Evolutionary conservation across 2,329 filamentous ascomycete species (phyloP).

Genomic region (Ceratocystis variospora): DNA sequence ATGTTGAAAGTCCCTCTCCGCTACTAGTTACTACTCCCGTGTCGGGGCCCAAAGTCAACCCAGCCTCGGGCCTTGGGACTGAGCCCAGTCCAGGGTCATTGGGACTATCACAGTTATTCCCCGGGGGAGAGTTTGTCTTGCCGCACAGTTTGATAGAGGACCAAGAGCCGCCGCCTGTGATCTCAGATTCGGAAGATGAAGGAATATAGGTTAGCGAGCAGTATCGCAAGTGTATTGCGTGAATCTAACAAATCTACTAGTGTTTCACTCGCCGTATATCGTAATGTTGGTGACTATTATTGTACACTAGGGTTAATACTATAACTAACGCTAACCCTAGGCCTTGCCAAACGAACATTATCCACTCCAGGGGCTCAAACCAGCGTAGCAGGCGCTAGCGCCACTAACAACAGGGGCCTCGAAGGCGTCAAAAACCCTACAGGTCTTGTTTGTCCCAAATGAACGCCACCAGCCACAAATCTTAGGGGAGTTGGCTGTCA

Average conservation of each 20-base stretch:
- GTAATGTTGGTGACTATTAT: neutral
- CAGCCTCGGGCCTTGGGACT: slow-evolving; percentile 1
- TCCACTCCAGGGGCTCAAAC: neutral
- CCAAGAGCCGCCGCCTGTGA: slow-evolving; percentile 24
- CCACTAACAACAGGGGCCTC: neutral
- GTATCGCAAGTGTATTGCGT: too few relatives aligned
- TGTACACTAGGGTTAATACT: neutral
- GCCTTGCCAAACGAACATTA: neutral
- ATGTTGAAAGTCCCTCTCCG: slow-evolving; percentile 22
- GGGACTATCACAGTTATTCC: slow-evolving; percentile 36
- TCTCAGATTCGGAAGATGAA: slow-evolving; percentile 30
- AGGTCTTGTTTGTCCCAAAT: neutral
- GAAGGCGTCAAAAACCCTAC: neutral
- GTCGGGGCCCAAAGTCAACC: neutral
- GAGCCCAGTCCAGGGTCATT: neutral
- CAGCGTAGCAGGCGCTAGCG: neutral
- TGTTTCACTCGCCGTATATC: too few relatives aligned
- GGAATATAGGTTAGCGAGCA: neutral
- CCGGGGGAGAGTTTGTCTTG: slow-evolving; percentile 36
- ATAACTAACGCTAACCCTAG: neutral
- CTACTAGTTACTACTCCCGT: slow-evolving; percentile 7
- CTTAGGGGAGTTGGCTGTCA: neutral
- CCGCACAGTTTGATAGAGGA: slow-evolving; percentile 34
- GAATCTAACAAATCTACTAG: too few relatives aligned
- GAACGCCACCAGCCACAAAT: neutral